Evolutionary conservation across 768 basidiomycete species (phyloP), one percentile per base, ranked within the genome.

Genomic region (Termitomyces sp.): DNA sequence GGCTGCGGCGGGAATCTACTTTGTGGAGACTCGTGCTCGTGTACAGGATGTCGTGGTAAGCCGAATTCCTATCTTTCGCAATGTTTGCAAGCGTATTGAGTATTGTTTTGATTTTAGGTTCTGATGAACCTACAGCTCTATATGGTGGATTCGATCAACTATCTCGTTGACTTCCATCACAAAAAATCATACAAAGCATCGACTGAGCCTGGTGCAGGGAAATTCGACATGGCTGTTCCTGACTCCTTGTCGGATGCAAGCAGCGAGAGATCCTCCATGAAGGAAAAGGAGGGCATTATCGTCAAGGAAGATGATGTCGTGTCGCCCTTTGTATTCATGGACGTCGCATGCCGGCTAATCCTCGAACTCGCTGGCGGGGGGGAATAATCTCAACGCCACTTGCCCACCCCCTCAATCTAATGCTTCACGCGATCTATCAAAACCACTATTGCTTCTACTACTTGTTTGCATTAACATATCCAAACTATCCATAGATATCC

Each of bases 61-160:
- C 75, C 50, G 60, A 52, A 52, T 38, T 47, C 38, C 38, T 40
- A 16, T 52, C 9, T 56, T 58, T 14, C n/a, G 26, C 22, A 54
- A n/a, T 26, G 5, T 41, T 0, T 30, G 26, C 14, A 28, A 45
- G 30, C 48, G 56, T 47, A 20, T 41, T 62, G 47, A 58, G 16
- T 46, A 32, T 35, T 26, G 48, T 53, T 51, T 26, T 56, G 50
- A 1, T 66, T 20, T 1, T 10, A 95, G 94, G 86, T 97, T 6
- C 78, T 97, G 36, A 98, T 98, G 94, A 97, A 99, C 71, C 81
- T 99, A 1, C 94, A 98, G 65, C 81, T 98, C 40, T 99, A 98
- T 70, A 90, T 92, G 80, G 93, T 99, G 20, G 96, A 99, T 68
- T 86, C 87, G 24, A 86, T 87, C 70, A 98, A 98, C 73, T 98